phyloP scores from a whole-genome alignment of 2,329 filamentous ascomycete genomes.

The Alternaria panax region DNA sequence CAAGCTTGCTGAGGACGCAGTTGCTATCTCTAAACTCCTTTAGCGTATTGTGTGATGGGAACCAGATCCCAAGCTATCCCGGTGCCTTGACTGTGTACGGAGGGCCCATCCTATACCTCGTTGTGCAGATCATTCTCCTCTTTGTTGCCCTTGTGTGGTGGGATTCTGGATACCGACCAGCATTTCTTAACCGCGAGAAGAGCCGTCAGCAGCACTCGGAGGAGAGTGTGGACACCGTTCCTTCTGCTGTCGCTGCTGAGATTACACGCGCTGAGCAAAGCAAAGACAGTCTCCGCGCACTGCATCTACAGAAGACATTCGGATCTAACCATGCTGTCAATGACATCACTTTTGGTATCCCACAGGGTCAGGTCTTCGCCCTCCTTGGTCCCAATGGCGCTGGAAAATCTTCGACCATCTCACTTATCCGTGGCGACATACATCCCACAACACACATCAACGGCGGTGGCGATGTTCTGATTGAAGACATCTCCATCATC shows the following conservation, averaged over 20 bases:
- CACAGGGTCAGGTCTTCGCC: conserved; percentile 83
- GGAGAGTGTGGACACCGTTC: conserved; percentile 55
- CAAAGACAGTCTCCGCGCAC: conserved; percentile 75
- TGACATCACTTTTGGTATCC: conserved; percentile 83
- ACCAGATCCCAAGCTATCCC: conserved; percentile 70
- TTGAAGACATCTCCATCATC: conserved; percentile 80
- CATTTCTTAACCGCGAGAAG: conserved; percentile 55
- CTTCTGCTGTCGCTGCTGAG: conserved; percentile 70
- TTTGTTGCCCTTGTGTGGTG: conserved; percentile 79
- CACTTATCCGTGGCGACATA: conserved; percentile 86
- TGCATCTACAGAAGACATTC: conserved; percentile 83
- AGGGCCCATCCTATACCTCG: conserved; percentile 82
- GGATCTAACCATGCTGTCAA: conserved; percentile 78
- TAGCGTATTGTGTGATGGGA: conserved; percentile 73
- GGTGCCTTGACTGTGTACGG: conserved; percentile 78
- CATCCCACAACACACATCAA: conserved; percentile 66
- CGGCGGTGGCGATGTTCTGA: conserved; percentile 78
- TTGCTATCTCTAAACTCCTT: conserved; percentile 85
- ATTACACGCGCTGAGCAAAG: conserved; percentile 67
- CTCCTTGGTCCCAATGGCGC: conserved; percentile 90
- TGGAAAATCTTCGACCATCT: conserved; percentile 90
- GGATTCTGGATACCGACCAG: conserved; percentile 73
- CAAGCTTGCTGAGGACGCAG: conserved; percentile 75
- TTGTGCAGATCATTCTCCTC: conserved; percentile 74
- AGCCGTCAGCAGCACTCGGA: conserved; percentile 49